These are phyloP conservation scores for Penicillium silybi DNA, from an alignment of 495 filamentous ascomycete species.

Conservation along the genomic window DNA sequence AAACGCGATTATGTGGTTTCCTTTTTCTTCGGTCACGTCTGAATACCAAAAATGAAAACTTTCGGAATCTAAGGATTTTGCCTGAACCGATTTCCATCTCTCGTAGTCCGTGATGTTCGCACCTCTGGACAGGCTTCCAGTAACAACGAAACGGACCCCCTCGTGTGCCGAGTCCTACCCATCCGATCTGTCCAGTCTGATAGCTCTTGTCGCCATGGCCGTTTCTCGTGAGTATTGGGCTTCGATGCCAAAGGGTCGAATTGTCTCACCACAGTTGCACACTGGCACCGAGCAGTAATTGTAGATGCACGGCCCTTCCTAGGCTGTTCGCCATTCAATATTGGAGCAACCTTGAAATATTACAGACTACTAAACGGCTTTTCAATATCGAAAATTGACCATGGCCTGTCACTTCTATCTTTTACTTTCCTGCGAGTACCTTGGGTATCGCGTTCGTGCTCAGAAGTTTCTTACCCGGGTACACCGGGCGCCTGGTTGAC, in stretches of 20 bases:
- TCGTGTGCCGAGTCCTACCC: background rate
- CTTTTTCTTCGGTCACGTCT: slow-evolving; percentile 40
- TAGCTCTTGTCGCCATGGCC: background rate
- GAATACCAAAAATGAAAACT: slow-evolving; percentile 44
- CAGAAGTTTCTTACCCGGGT: background rate
- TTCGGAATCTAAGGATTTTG: slow-evolving; percentile 33
- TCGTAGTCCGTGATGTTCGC: background rate
- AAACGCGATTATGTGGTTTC: slow-evolving; percentile 49
- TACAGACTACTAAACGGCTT: no score
- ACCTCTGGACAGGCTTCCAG: background rate
- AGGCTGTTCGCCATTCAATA: background rate
- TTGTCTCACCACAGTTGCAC: background rate
- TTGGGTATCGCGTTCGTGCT: background rate
- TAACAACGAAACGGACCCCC: background rate
- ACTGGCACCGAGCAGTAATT: background rate
- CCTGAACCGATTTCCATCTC: slow-evolving; percentile 5
- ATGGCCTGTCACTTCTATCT: background rate
- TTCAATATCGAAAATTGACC: no score
- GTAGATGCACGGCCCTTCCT: background rate
- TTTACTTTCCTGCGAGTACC: background rate
- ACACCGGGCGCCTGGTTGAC: background rate
- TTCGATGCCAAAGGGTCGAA: background rate
- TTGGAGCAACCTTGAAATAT: no score
- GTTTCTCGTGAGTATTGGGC: background rate
- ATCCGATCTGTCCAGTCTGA: background rate